A percentile compares a stretch with the other conserved stretches of the same genome.
These are phyloP conservation scores for Rhizoclosmatium globosum DNA, from an alignment of 192 early-diverging fungal species.

Conservation along the genomic window DNA sequence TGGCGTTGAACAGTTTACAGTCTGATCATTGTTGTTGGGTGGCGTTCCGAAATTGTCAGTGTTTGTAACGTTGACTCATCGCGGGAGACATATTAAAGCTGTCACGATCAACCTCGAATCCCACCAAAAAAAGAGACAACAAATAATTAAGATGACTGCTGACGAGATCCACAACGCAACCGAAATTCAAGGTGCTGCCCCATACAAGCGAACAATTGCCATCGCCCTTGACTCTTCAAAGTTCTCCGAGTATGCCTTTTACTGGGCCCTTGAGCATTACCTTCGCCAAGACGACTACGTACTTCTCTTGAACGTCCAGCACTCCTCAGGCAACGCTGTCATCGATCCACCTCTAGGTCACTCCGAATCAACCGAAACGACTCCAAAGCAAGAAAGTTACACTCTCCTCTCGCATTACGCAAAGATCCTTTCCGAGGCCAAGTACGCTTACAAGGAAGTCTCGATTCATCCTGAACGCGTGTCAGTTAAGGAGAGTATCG, in stretches of 20 bases:
- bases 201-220: constrained; percentile 32
- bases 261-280: constrained; percentile 40
- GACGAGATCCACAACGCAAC: too few relatives aligned
- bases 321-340: neutral
- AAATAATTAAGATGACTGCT: too few relatives aligned
- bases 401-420: neutral
- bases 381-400: neutral
- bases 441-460: neutral
- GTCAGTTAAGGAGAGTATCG: constrained; percentile 42
- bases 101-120: too few relatives aligned
- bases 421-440: neutral
- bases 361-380: neutral
- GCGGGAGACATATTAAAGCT: too few relatives aligned
- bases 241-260: constrained; percentile 26
- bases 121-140: too few relatives aligned
- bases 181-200: neutral
- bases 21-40: too few relatives aligned
- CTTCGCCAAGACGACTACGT: constrained; percentile 41
- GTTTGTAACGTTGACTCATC: too few relatives aligned
- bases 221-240: constrained; percentile 43
- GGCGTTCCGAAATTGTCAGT: too few relatives aligned
- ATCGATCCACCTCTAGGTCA: neutral
- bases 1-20: too few relatives aligned
- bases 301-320: constrained; percentile 35
- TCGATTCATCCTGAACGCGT: neutral